phyloP scores from a whole-genome alignment of 106 monocot genomes.

The Ottelia alismoides region DNA sequence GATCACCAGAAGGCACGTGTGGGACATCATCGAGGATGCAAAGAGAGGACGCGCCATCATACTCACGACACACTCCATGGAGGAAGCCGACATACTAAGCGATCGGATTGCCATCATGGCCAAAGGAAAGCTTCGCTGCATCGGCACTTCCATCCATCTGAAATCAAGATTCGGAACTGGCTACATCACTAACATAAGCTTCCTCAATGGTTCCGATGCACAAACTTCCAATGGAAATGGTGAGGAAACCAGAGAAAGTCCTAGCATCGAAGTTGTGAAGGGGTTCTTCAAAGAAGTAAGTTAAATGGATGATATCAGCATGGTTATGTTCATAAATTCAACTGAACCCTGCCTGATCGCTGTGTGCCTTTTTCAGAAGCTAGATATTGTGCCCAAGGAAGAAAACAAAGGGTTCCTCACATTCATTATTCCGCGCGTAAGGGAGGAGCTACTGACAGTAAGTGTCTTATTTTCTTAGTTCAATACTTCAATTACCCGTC shows the following conservation, averaged over 20 bases:
- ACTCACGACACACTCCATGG: slow-evolving; percentile 93
- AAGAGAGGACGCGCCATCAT: slow-evolving; percentile 86
- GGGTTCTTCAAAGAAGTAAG: slow-evolving; percentile 63
- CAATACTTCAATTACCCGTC: too few relatives aligned
- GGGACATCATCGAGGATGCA: slow-evolving; percentile 93
- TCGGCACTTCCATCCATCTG: slow-evolving; percentile 70
- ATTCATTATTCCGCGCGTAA: slow-evolving; percentile 76
- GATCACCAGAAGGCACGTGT: slow-evolving; percentile 79
- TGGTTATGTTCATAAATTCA: slow-evolving; percentile 4
- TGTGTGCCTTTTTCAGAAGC: too few relatives aligned
- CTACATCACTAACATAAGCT: slow-evolving; percentile 67
- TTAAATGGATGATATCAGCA: too few relatives aligned
- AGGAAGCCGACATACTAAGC: slow-evolving; percentile 85
- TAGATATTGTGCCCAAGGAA: slow-evolving; percentile 60
- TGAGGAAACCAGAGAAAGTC: slow-evolving; percentile 2
- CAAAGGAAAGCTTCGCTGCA: slow-evolving; percentile 78
- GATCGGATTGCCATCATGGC: slow-evolving; percentile 97
- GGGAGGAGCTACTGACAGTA: slow-evolving; percentile 69
- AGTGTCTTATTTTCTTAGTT: too few relatives aligned
- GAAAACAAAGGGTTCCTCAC: slow-evolving; percentile 64
- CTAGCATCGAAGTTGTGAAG: slow-evolving; percentile 45
- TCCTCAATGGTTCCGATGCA: slow-evolving; percentile 20
- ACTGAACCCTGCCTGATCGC: too few relatives aligned
- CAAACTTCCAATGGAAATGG: slow-evolving; percentile 17
- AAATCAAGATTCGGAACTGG: slow-evolving; percentile 80